Percentiles rank a stretch among this genome's conserved stretches.
Evolutionary conservation across 495 filamentous ascomycete genomes (phyloP).

Genomic region (Aspergillus cavernicola): DNA sequence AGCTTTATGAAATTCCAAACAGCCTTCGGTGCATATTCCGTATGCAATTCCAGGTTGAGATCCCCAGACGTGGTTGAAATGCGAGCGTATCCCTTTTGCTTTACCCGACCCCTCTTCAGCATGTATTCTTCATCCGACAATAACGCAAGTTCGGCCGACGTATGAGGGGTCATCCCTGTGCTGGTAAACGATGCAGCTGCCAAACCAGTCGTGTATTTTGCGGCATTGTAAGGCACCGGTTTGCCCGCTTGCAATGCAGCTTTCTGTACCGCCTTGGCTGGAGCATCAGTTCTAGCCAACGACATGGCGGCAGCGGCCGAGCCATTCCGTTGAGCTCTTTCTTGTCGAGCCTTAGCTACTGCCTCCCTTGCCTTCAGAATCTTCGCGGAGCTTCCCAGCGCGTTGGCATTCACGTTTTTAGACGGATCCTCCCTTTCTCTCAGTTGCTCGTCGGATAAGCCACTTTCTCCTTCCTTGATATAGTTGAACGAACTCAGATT

Average conservation of each 20-base stretch:
- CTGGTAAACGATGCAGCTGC: constrained; percentile 94
- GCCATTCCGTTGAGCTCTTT: constrained; percentile 41
- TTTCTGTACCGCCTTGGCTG: constrained; percentile 21
- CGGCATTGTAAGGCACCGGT: constrained; percentile 73
- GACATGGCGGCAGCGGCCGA: constrained; percentile 29
- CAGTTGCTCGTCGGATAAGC: constrained; percentile 60
- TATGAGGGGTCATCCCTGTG: constrained; percentile 90
- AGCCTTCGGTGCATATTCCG: constrained; percentile 84
- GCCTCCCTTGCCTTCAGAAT: constrained; percentile 90
- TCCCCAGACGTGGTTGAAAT: constrained; percentile 80
- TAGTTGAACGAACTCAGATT: constrained; percentile 90
- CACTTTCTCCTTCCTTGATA: constrained; percentile 74
- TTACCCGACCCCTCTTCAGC: constrained; percentile 82
- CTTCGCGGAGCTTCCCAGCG: constrained; percentile 78
- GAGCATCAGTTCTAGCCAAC: constrained; percentile 35
- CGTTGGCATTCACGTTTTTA: constrained; percentile 69
- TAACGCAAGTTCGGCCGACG: constrained; percentile 75
- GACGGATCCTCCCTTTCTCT: constrained; percentile 50
- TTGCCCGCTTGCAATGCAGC: constrained; percentile 29
- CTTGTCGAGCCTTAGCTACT: constrained; percentile 74
- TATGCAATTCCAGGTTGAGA: constrained; percentile 83
- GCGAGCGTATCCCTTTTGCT: constrained; percentile 83
- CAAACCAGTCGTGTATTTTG: constrained; percentile 82
- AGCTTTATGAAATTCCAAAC: constrained; percentile 97
- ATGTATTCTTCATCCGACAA: constrained; percentile 94